Conservation (phyloP, 129 eudicot genomes). For the Artemisia annua region DNA sequence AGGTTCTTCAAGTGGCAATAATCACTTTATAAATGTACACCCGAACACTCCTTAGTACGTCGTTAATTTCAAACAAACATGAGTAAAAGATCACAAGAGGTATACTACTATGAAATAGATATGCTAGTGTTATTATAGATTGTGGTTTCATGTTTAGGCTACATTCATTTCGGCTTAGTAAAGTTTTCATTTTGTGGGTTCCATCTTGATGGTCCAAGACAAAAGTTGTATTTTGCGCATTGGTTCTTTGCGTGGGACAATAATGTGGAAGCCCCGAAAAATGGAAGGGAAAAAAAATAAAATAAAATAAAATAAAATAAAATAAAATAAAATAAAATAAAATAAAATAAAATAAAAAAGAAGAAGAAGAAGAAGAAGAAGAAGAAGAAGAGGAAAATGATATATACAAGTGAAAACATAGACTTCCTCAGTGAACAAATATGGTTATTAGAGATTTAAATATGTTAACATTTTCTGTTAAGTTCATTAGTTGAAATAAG, state of each 20-base stretch:
- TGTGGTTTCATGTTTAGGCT: neutral
- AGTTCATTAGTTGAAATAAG: neutral
- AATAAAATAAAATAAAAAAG: too few species aligned
- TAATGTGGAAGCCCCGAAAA: too few species aligned
- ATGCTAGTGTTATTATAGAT: neutral
- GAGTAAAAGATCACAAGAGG: neutral
- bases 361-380: too few species aligned
- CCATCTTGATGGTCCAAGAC: too few species aligned
- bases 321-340: too few species aligned
- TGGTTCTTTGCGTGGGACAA: too few species aligned
- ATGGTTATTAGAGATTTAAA: conserved; percentile 4
- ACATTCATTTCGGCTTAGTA: neutral
- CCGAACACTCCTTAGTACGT: neutral
- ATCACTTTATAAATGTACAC: neutral
- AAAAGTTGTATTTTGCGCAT: too few species aligned
- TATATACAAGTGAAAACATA: too few species aligned
- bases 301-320: too few species aligned
- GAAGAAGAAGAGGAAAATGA: too few species aligned
- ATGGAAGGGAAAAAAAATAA: too few species aligned
- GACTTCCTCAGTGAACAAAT: neutral
- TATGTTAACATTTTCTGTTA: conserved; percentile 3
- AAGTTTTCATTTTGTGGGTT: too few species aligned
- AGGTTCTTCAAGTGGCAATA: neutral
- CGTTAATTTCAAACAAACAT: neutral
- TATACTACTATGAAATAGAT: neutral